These are phyloP conservation scores for Penicillium glabrum DNA, from an alignment of 2,329 filamentous ascomycete genomes.

Conservation along the genomic window DNA sequence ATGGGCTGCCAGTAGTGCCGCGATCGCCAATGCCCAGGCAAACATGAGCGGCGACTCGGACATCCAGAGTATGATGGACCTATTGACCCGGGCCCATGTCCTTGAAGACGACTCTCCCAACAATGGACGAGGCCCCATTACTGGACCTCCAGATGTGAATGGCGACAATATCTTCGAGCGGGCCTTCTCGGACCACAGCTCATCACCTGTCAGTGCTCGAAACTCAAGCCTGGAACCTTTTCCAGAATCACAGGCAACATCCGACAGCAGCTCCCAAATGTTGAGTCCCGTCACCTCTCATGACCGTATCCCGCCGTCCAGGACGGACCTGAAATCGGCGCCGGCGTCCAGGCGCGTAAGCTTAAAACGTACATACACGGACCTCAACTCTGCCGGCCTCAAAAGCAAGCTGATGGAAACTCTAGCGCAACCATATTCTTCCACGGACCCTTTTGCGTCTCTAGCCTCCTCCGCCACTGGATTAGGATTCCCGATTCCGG, in stretches of 20 bases:
- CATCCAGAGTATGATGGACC: constrained; percentile 85
- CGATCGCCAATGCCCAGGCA: constrained; percentile 79
- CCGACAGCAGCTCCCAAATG: constrained; percentile 25
- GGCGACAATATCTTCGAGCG: constrained; percentile 82
- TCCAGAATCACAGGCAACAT: constrained; percentile 14
- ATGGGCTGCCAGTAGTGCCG: constrained; percentile 73
- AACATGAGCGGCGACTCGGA: constrained; percentile 80
- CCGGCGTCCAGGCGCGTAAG: constrained; percentile 63
- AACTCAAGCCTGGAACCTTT: constrained; percentile 18
- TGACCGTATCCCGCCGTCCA: constrained; percentile 32
- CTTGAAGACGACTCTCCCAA: constrained; percentile 58
- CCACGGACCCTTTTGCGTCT: constrained; percentile 48
- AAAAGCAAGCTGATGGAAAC: constrained; percentile 84
- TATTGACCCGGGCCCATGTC: constrained; percentile 78
- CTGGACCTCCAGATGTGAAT: constrained; percentile 72
- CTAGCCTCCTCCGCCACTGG: constrained; percentile 35
- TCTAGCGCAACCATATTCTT: constrained; percentile 76
- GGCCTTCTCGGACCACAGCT: constrained; percentile 60
- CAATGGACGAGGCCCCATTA: constrained; percentile 65
- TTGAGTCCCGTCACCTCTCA: constrained; percentile 30
- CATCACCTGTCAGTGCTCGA: constrained; percentile 20
- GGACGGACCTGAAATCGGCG: constrained; percentile 39
- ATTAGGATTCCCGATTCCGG: constrained; percentile 46
- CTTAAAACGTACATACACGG: constrained; percentile 85
- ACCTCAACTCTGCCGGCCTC: constrained; percentile 70